Conservation (phyloP, 2,329 filamentous ascomycete species). For the Fusarium sp. region DNA sequence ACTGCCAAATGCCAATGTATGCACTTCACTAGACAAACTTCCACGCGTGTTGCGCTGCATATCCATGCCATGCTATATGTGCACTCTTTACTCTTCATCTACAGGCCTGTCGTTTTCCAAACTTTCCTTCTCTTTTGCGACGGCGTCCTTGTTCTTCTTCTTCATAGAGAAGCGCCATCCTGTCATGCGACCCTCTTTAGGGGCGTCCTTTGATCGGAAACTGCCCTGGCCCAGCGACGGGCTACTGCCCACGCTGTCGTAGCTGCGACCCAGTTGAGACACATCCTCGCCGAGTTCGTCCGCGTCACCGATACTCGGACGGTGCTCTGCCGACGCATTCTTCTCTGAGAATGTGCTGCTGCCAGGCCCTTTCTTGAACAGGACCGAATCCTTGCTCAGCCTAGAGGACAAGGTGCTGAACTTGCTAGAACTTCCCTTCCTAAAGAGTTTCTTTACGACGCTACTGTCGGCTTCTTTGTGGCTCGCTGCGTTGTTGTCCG, state of each 20-base stretch:
- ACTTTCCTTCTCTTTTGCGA: slow-evolving; percentile 64
- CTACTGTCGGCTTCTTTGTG: slow-evolving; percentile 70
- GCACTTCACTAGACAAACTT: slow-evolving; percentile 19
- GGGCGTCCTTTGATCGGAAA: slow-evolving; percentile 57
- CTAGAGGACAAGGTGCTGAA: slow-evolving; percentile 71
- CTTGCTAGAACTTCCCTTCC: slow-evolving; percentile 76
- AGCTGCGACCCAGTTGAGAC: slow-evolving; percentile 63
- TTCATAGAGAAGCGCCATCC: slow-evolving; percentile 72
- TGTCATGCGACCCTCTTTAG: slow-evolving; percentile 65
- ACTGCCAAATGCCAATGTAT: slow-evolving; percentile 14
- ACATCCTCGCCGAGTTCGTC: slow-evolving; percentile 67
- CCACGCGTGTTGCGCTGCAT: slow-evolving; percentile 1
- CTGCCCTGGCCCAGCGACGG: slow-evolving; percentile 68
- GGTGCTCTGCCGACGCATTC: slow-evolving; percentile 67
- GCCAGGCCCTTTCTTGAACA: slow-evolving; percentile 73
- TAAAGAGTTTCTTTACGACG: slow-evolving; percentile 72
- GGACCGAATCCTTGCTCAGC: slow-evolving; percentile 66
- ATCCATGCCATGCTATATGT: slow-evolving; percentile 13
- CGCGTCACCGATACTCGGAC: slow-evolving; percentile 71
- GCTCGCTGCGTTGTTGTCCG: slow-evolving; percentile 64
- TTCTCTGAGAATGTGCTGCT: slow-evolving; percentile 72
- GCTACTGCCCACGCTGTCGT: slow-evolving; percentile 70
- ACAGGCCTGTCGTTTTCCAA: slow-evolving; percentile 63
- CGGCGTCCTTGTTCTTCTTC: slow-evolving; percentile 69
- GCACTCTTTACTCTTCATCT: slow-evolving; percentile 50